Conservation (phyloP, 106 monocot genomes). For the Triglochin maritima region DNA sequence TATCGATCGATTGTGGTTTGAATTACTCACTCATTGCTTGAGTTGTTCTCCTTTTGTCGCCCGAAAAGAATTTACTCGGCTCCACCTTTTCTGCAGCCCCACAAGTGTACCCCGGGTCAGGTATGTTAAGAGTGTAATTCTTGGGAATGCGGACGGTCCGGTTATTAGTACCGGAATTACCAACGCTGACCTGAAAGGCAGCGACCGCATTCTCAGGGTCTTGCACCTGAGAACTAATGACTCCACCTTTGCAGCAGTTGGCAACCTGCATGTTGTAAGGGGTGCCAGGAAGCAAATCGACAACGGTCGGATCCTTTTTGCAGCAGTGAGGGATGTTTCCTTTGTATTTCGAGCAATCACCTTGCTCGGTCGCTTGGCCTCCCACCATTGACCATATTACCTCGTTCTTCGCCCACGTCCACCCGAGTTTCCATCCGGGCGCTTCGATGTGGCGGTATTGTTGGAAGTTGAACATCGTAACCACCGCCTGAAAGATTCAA, state of each 20-base stretch:
- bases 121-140: conserved; percentile 61
- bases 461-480: conserved; percentile 69
- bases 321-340: conserved; percentile 56
- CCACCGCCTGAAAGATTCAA: conserved; percentile 36
- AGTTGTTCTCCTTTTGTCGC: conserved; percentile 70
- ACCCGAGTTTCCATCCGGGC: conserved; percentile 71
- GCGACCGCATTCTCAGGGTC: conserved; percentile 49
- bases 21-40: conserved; percentile 64
- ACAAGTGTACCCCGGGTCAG: conserved; percentile 76
- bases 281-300: conserved; percentile 65
- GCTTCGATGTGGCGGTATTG: conserved; percentile 72
- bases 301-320: conserved; percentile 46
- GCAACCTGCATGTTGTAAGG: conserved; percentile 72
- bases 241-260: conserved; percentile 82
- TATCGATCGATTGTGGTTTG: neutral
- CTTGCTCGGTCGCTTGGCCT: conserved; percentile 63
- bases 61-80: conserved; percentile 41
- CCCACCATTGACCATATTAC: conserved; percentile 67
- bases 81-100: conserved; percentile 40
- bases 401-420: conserved; percentile 75
- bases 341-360: conserved; percentile 66
- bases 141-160: conserved; percentile 54
- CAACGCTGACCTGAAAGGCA: conserved; percentile 68
- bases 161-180: conserved; percentile 54
- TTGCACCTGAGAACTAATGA: conserved; percentile 51